Evolutionary conservation across 2,329 filamentous ascomycete genomes (phyloP).

Genomic region (Beauveria varroae): DNA sequence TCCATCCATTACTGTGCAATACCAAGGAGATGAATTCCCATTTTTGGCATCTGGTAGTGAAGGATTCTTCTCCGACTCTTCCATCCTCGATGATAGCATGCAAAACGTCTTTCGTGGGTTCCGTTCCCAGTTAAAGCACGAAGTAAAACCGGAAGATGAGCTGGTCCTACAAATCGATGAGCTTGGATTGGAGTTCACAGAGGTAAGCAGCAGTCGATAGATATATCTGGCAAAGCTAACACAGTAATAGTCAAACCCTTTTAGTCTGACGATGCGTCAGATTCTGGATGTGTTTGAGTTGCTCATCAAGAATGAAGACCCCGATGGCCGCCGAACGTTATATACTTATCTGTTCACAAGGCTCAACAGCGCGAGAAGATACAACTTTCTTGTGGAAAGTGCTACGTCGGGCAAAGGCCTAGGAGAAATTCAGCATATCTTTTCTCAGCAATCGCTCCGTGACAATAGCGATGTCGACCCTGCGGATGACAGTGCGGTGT

Average conservation of each 20-base stretch:
- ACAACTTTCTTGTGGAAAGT: conserved; percentile 33
- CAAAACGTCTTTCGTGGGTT: conserved; percentile 37
- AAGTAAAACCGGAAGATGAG: conserved; percentile 39
- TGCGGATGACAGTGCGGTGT: conserved; percentile 14
- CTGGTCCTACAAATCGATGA: conserved; percentile 45
- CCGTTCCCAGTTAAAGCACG: conserved; percentile 37
- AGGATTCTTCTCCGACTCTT: conserved; percentile 38
- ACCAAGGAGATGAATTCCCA: conserved; percentile 36
- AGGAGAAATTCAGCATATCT: conserved; percentile 33
- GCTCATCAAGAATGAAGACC: conserved; percentile 36
- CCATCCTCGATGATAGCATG: conserved; percentile 36
- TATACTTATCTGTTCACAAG: conserved; percentile 36
- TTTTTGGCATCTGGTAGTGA: conserved; percentile 29
- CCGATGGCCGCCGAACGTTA: conserved; percentile 29
- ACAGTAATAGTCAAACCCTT: conserved; percentile 26
- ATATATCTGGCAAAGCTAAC: conserved; percentile 19
- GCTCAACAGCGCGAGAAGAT: conserved; percentile 30
- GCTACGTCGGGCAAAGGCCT: conserved; percentile 33
- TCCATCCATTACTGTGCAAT: conserved; percentile 34
- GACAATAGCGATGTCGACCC: background rate
- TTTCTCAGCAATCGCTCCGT: conserved; percentile 14
- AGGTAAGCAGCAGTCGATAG: conserved; percentile 28
- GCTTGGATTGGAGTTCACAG: conserved; percentile 44
- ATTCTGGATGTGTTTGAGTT: conserved; percentile 36
- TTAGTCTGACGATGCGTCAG: conserved; percentile 31